Base-by-base conservation (phyloP, 2,329 filamentous ascomycete genomes). In the Diaporthe citri region DNA sequence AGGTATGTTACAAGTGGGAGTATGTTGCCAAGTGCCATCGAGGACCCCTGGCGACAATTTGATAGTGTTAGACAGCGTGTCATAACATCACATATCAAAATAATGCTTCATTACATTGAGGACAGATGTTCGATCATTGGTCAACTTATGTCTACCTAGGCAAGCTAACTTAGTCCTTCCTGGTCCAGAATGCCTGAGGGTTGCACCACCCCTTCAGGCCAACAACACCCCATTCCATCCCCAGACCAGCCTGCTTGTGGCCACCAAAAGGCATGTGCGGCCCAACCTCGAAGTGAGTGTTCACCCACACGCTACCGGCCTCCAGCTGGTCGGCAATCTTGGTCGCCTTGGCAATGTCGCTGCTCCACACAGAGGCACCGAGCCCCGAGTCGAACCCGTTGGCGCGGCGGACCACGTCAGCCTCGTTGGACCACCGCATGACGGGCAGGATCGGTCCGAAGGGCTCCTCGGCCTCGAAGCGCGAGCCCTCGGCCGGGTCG, bases 381-480 rank as follows among this genome's bases (percentile, higher is more conserved):
- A 90, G 85, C 64, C 88, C 89, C 8, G 85, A 83, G 59, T 86
- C 85, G 28, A 84, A 85, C 78, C 85, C 81, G 81, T 90, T 90
- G 48, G 84, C 86, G 39, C 86, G 82, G 46, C 77, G 78, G 75
- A 88, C 82, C 43, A 87, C 84, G 28, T 88, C 87, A 25, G 84
- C 83, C 73, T 87, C 85, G 67, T 85, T 82, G 1, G 79, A 80
- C 84, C 85, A 88, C 22, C 82, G 83, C 75, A 86, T 82, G 10
- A 85, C 80, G 0, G 87, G 86, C 7, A 88, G 79, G 74, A 88
- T 86, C 22, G 87, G 75, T 2, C 74, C 87, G 74, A 88, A 88
- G 0, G 87, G 88, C 79, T 91, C 89, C 77, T 89, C 89, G 3
- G 83, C 81, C 0, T 91, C 89, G 55, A 93, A 87, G 0, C 85